Evolutionary conservation across 345 rosid species (phyloP).

Genomic region (Pelargonium nanum): DNA sequence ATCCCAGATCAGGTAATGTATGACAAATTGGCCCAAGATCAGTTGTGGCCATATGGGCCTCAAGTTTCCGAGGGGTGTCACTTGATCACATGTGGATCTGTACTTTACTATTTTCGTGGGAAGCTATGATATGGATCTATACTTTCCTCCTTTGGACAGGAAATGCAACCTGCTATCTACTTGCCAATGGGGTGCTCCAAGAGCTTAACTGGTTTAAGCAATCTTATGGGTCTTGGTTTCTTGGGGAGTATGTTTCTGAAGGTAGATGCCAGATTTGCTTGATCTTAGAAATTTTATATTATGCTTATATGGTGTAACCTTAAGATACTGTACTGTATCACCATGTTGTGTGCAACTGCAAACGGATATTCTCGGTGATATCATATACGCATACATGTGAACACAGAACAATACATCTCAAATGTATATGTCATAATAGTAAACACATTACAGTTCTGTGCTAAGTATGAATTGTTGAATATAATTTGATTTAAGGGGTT

Average conservation of each 20-base stretch:
- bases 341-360: background rate
- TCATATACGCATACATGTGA: no score
- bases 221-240: slow-evolving; percentile 78
- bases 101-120: background rate
- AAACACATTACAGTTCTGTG: background rate
- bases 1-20: slow-evolving; percentile 76
- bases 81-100: background rate
- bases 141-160: slow-evolving; percentile 27
- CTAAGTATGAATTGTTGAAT: background rate
- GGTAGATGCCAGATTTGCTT: slow-evolving; percentile 28
- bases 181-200: slow-evolving; percentile 43
- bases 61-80: background rate
- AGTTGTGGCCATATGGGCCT: background rate
- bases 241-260: slow-evolving; percentile 69
- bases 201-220: slow-evolving; percentile 88
- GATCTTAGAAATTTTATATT: background rate
- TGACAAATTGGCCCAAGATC: background rate
- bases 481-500: background rate
- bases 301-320: background rate
- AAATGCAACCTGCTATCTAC: slow-evolving; percentile 40
- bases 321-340: background rate
- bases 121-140: background rate
- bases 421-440: no score
- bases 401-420: no score
- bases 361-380: no score